Evolutionary conservation across 2,329 filamentous ascomycete species (phyloP).

Genomic region (Fusarium caatingaense): DNA sequence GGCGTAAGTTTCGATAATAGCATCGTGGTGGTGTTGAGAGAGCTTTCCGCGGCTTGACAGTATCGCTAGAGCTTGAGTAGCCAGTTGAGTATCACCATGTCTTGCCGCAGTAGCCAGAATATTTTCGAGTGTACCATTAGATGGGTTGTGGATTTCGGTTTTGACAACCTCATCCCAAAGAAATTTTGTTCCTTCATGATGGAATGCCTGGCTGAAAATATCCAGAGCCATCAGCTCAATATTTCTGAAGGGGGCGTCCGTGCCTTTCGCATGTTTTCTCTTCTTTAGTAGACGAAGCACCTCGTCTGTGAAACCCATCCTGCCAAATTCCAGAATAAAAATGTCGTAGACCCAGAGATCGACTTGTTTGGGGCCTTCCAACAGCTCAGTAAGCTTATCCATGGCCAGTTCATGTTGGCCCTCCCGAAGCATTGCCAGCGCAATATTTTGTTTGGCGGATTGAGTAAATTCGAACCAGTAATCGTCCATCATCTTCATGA

Average conservation of each 20-base stretch:
- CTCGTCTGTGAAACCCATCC: slow-evolving; percentile 80
- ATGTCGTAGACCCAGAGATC: slow-evolving; percentile 83
- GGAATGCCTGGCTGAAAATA: slow-evolving; percentile 71
- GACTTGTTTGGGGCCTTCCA: slow-evolving; percentile 64
- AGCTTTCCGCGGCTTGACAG: slow-evolving; percentile 59
- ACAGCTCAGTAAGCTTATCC: slow-evolving; percentile 74
- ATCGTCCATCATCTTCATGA: slow-evolving; percentile 79
- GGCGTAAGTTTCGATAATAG: slow-evolving; percentile 78
- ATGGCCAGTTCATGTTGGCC: slow-evolving; percentile 85
- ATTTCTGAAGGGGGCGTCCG: slow-evolving; percentile 56
- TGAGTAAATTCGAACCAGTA: slow-evolving; percentile 68
- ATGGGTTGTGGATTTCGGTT: slow-evolving; percentile 53
- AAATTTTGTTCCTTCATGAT: slow-evolving; percentile 73
- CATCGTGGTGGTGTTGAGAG: slow-evolving; percentile 79
- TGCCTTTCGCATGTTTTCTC: slow-evolving; percentile 55
- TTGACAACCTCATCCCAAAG: slow-evolving; percentile 77
- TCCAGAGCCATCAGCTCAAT: slow-evolving; percentile 82
- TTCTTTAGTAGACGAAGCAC: slow-evolving; percentile 75
- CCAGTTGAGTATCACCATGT: slow-evolving; percentile 74
- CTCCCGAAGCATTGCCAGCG: slow-evolving; percentile 81
- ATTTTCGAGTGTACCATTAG: slow-evolving; percentile 73
- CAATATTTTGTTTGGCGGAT: slow-evolving; percentile 74
- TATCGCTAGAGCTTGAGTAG: slow-evolving; percentile 74
- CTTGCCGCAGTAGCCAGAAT: slow-evolving; percentile 79
- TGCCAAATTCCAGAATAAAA: slow-evolving; percentile 78